Evolutionary conservation across 2,329 filamentous ascomycete species (phyloP).

Genomic region (Botrytis sinoallii): DNA sequence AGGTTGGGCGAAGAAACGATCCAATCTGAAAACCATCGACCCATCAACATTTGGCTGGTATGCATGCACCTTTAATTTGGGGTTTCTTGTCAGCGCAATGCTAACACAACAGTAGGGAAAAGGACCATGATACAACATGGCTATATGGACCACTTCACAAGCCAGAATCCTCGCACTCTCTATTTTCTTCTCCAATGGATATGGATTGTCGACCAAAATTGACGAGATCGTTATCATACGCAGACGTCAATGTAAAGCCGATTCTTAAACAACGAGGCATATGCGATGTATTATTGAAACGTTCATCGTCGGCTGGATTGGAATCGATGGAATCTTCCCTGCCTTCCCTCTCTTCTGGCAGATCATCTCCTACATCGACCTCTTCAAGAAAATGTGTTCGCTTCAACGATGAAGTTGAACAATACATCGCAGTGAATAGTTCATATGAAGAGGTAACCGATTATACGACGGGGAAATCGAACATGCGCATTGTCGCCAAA

Average conservation of each 20-base stretch:
- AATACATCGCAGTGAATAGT: slow-evolving; percentile 15
- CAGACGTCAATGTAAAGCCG: slow-evolving; percentile 55
- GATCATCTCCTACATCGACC: slow-evolving; percentile 14
- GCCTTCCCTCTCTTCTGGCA: slow-evolving; percentile 11
- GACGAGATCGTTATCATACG: not conserved
- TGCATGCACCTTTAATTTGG: slow-evolving; percentile 44
- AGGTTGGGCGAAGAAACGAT: slow-evolving; percentile 92
- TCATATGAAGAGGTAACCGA: not conserved
- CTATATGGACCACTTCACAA: slow-evolving; percentile 90
- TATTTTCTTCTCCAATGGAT: slow-evolving; percentile 40
- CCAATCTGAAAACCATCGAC: slow-evolving; percentile 80
- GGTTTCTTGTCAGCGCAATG: not conserved
- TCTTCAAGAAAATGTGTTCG: slow-evolving; percentile 17
- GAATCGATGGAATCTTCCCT: not conserved
- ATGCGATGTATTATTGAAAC: slow-evolving; percentile 91
- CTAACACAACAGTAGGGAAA: slow-evolving; percentile 63
- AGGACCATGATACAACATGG: slow-evolving; percentile 97
- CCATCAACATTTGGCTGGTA: slow-evolving; percentile 94
- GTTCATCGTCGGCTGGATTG: slow-evolving; percentile 67
- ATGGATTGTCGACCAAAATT: slow-evolving; percentile 43
- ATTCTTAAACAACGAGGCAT: slow-evolving; percentile 96
- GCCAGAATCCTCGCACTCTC: not conserved
- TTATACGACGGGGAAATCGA: not conserved
- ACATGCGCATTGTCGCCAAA: slow-evolving; percentile 12
- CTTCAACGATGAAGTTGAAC: slow-evolving; percentile 19